Conservation (phyloP, 2,329 filamentous ascomycete species). For the Fusarium sublunatum region DNA sequence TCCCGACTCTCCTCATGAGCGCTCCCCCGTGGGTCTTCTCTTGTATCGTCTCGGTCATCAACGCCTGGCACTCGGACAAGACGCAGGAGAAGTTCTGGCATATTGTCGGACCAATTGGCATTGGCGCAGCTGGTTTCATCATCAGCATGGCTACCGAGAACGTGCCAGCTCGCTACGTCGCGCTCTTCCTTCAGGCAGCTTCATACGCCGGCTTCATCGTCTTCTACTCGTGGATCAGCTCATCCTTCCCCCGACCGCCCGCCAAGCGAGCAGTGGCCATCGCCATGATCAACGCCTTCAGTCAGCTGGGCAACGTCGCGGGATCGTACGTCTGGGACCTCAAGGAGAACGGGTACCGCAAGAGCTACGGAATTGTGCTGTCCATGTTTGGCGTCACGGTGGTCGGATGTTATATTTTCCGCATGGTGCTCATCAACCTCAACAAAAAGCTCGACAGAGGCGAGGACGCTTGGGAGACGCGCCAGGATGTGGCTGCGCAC, state of each 20-base stretch:
- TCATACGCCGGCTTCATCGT: slow-evolving; percentile 70
- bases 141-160: slow-evolving; percentile 69
- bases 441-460: slow-evolving; percentile 61
- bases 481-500: slow-evolving; percentile 52
- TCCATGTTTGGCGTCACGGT: slow-evolving; percentile 72
- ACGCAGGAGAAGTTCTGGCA: slow-evolving; percentile 70
- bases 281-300: slow-evolving; percentile 69
- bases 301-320: slow-evolving; percentile 68
- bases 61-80: slow-evolving; percentile 67
- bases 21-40: slow-evolving; percentile 69
- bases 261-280: slow-evolving; percentile 71
- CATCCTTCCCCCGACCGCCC: slow-evolving; percentile 67
- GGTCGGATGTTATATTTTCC: slow-evolving; percentile 62
- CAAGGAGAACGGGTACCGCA: slow-evolving; percentile 68
- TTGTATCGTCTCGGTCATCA: slow-evolving; percentile 65
- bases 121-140: slow-evolving; percentile 67
- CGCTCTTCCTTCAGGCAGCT: slow-evolving; percentile 68
- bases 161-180: slow-evolving; percentile 67
- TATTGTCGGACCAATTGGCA: slow-evolving; percentile 63
- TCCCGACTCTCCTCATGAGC: slow-evolving; percentile 66
- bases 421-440: slow-evolving; percentile 57
- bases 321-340: slow-evolving; percentile 73
- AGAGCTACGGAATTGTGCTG: slow-evolving; percentile 73
- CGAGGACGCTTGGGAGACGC: slow-evolving; percentile 54
- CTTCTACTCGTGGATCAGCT: slow-evolving; percentile 69